Conservation (phyloP, 2,329 filamentous ascomycete species). For the Trichoderma harzianum region DNA sequence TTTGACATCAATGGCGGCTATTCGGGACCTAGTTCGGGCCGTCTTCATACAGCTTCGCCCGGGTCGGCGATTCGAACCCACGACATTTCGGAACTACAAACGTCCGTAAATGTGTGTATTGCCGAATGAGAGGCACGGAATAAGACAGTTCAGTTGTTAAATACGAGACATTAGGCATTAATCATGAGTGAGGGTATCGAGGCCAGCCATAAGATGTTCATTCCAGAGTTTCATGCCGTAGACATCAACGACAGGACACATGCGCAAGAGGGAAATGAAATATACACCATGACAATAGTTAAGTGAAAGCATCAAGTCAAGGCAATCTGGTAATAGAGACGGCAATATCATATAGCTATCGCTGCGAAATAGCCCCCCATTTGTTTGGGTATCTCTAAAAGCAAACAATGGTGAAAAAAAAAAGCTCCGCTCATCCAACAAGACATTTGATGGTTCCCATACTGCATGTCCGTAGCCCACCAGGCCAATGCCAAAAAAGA, state of each 20-base stretch:
- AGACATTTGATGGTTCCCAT: not conserved
- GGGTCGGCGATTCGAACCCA: not conserved
- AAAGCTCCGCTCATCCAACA: not conserved
- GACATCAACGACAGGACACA: not conserved
- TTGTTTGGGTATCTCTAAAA: constrained; percentile 12
- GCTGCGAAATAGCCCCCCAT: not conserved
- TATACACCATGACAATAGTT: not conserved
- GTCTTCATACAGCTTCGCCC: not conserved
- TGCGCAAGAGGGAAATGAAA: not conserved
- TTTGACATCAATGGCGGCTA: not conserved
- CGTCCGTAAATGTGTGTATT: not conserved
- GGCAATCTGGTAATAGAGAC: not conserved
- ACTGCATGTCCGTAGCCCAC: not conserved
- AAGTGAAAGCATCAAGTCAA: not conserved
- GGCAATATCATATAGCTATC: not conserved
- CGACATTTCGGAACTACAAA: not conserved
- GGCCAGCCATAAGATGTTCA: not conserved
- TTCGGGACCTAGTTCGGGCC: constrained; percentile 1
- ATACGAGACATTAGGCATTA: not conserved
- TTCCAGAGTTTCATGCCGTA: not conserved
- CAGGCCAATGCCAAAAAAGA: not conserved
- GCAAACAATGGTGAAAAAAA: not conserved
- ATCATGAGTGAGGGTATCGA: not conserved
- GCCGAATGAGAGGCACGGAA: not conserved
- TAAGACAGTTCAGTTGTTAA: not conserved